These are phyloP conservation scores for Saitozyma sp. DNA, from an alignment of 768 basidiomycete species.

Conservation along the genomic window DNA sequence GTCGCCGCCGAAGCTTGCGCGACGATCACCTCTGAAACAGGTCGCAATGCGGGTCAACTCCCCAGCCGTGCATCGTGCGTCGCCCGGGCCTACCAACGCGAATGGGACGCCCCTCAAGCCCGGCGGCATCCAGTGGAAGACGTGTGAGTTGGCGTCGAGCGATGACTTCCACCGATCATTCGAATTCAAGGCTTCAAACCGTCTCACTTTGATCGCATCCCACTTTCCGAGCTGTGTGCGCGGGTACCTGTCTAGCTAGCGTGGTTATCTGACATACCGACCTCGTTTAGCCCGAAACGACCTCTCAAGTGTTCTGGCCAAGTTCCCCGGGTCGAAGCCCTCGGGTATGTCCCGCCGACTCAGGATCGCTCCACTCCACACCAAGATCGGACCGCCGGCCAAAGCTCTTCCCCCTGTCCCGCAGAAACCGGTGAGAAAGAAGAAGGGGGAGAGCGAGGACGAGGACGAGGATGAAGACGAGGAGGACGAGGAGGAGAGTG, in stretches of 20 bases:
- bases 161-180: background rate
- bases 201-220: no score
- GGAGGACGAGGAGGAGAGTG: slow-evolving; percentile 23
- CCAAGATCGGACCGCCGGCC: slow-evolving; percentile 41
- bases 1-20: no score
- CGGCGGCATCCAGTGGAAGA: slow-evolving; percentile 41
- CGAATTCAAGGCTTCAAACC: no score
- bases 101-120: slow-evolving; percentile 20
- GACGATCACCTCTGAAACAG: slow-evolving; percentile 9
- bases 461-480: slow-evolving; percentile 38
- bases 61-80: slow-evolving; percentile 18
- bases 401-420: slow-evolving; percentile 44
- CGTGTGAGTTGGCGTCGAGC: slow-evolving; percentile 25
- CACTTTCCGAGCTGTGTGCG: no score
- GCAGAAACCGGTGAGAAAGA: slow-evolving; percentile 41
- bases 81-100: slow-evolving; percentile 30
- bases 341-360: slow-evolving; percentile 38
- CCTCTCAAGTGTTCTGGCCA: slow-evolving; percentile 30
- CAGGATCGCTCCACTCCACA: slow-evolving; percentile 37
- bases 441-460: slow-evolving; percentile 34
- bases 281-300: slow-evolving; percentile 30
- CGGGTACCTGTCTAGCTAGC: no score
- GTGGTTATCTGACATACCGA: no score
- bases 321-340: slow-evolving; percentile 32
- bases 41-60: slow-evolving; percentile 10